Evolutionary conservation across 1,284 basidiomycete genomes (phyloP).

Genomic region (Bondarzewia mesenterica): DNA sequence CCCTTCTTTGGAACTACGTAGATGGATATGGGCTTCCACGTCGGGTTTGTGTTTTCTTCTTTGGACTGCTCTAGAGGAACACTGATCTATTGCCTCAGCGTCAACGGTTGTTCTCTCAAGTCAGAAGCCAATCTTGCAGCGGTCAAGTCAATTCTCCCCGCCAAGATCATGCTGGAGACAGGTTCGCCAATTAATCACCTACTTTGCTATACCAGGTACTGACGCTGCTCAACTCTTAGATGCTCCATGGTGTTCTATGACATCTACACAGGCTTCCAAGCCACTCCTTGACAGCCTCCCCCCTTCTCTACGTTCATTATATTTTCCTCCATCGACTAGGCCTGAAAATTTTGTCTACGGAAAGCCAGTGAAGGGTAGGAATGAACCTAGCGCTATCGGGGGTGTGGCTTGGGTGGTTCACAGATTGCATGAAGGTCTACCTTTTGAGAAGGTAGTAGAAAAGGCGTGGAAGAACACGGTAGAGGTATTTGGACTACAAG

Average conservation of each 20-base stretch:
- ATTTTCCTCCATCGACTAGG: slow-evolving; percentile 49
- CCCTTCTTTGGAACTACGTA: slow-evolving; percentile 17
- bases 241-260: slow-evolving; percentile 81
- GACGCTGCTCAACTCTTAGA: too few relatives aligned
- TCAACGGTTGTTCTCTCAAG: slow-evolving; percentile 85
- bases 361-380: slow-evolving; percentile 72
- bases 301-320: slow-evolving; percentile 36
- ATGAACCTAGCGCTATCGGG: slow-evolving; percentile 72
- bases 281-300: slow-evolving; percentile 48
- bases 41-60: slow-evolving; percentile 30
- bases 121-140: slow-evolving; percentile 65
- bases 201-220: too few relatives aligned
- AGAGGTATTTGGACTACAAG: slow-evolving; percentile 48
- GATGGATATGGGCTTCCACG: slow-evolving; percentile 68
- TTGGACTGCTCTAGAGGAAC: slow-evolving; percentile 10
- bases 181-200: too few relatives aligned
- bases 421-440: slow-evolving; percentile 41
- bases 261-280: slow-evolving; percentile 69
- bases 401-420: slow-evolving; percentile 76
- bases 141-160: slow-evolving; percentile 52
- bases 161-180: slow-evolving; percentile 74
- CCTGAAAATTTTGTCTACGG: slow-evolving; percentile 62
- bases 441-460: slow-evolving; percentile 54
- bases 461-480: slow-evolving; percentile 64
- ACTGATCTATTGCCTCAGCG: slow-evolving; percentile 23